A percentile compares a stretch with the other conserved stretches of the same genome.
phyloP scores from a whole-genome alignment of 2,329 filamentous ascomycete species.

The Apiospora marii region DNA sequence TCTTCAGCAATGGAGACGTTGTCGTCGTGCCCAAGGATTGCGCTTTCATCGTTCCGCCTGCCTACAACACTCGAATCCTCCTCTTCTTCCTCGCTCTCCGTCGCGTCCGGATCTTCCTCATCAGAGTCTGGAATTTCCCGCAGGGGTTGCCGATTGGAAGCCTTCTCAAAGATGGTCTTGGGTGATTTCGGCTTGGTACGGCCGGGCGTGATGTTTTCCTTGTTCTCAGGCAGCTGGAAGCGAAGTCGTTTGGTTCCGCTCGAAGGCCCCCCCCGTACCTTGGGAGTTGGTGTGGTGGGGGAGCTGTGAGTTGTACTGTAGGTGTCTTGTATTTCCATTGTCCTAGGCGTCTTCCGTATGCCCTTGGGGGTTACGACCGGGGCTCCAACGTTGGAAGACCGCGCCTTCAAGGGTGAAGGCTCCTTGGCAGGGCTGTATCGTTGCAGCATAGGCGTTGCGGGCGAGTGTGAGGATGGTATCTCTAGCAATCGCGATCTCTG shows the following conservation, averaged over 20 bases:
- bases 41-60: slow-evolving; percentile 26
- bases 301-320: slow-evolving; percentile 40
- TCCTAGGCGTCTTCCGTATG: slow-evolving; percentile 33
- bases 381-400: slow-evolving; percentile 36
- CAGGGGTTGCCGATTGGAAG: slow-evolving; percentile 35
- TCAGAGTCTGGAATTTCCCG: slow-evolving; percentile 41
- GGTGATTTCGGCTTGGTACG: slow-evolving; percentile 42
- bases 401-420: slow-evolving; percentile 38
- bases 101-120: slow-evolving; percentile 24
- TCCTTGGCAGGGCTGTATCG: slow-evolving; percentile 34
- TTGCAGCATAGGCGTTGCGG: slow-evolving; percentile 37
- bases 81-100: slow-evolving; percentile 29
- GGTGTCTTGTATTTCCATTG: slow-evolving; percentile 40
- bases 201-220: slow-evolving; percentile 45
- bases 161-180: slow-evolving; percentile 34
- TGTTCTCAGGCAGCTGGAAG: slow-evolving; percentile 42
- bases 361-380: slow-evolving; percentile 35
- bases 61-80: slow-evolving; percentile 33
- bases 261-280: slow-evolving; percentile 30
- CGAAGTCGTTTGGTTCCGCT: slow-evolving; percentile 38
- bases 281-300: slow-evolving; percentile 34
- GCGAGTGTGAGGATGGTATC: slow-evolving; percentile 41
- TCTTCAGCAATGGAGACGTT: slow-evolving; percentile 28
- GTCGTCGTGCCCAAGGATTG: not conserved
- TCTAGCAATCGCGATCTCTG: slow-evolving; percentile 33